A percentile compares a stretch with the other conserved stretches of the same genome.
Conservation (phyloP, 2,329 filamentous ascomycete genomes). For the Botrytis fabae region DNA sequence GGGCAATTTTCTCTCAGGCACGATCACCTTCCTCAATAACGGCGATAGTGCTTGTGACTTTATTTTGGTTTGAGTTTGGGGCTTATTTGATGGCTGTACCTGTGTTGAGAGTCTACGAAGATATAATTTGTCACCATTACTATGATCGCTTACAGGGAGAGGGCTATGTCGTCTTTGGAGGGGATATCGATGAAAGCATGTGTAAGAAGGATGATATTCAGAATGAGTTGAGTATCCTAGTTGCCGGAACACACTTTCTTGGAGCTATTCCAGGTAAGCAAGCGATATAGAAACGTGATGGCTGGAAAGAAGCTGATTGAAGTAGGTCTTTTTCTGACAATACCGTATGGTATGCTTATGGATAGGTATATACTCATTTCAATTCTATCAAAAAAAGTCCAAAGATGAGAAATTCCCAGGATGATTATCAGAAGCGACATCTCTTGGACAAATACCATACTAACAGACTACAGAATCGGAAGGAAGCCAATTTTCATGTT, state of each 20-base stretch:
- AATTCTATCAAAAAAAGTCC: not conserved
- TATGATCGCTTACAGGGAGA: conserved; percentile 32
- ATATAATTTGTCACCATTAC: conserved; percentile 46
- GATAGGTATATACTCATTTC: conserved; percentile 38
- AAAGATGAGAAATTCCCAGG: not conserved
- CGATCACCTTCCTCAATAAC: conserved; percentile 39
- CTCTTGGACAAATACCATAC: not conserved
- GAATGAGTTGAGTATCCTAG: conserved; percentile 41
- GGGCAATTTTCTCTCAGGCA: conserved; percentile 8
- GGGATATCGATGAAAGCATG: conserved; percentile 41
- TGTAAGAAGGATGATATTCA: conserved; percentile 45
- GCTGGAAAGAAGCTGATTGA: not conserved
- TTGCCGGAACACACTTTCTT: conserved; percentile 40
- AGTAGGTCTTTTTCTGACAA: conserved; percentile 37
- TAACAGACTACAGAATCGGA: conserved; percentile 38
- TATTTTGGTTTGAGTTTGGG: conserved; percentile 39
- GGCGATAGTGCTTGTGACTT: conserved; percentile 38
- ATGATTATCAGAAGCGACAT: too few relatives aligned
- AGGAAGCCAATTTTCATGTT: conserved; percentile 42
- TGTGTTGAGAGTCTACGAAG: conserved; percentile 42
- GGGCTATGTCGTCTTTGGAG: conserved; percentile 32
- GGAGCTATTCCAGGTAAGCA: conserved; percentile 39
- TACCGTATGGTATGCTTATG: conserved; percentile 45
- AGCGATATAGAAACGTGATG: not conserved
- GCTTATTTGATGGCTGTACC: conserved; percentile 41